Base-by-base conservation (phyloP, 1,284 basidiomycete species). In the Xerocomus subilludens region DNA sequence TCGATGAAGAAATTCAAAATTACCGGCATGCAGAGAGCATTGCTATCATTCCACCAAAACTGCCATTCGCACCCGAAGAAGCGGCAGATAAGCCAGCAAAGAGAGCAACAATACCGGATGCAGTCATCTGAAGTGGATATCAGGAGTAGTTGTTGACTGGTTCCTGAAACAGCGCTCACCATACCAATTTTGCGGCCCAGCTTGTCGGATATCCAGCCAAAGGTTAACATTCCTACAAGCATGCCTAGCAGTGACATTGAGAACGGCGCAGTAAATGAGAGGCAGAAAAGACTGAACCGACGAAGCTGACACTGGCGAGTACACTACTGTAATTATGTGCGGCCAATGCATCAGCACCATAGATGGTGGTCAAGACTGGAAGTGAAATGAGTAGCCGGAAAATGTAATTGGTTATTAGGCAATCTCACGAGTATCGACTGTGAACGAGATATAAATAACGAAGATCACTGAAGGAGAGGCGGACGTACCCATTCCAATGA, bases 141-240 rank as follows among this genome's bases (percentile, higher is more conserved):
- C 47, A 71, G 59, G 5, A 60, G 32, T 36, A 20, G 42, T 42
- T 42, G 59, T 35, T 30, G 30, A 32, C 32, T 21, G 32, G 20
- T 7, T 65, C 56, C n/a, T 51, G 55, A 49, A 18, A 56, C 32
- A 20, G 25, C 11, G 77, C 89, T 78, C 76, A 93, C 91, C 95
- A 96, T 96, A 72, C 96, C 95, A 79, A 92, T 93, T 81, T 97
- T 97, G 69, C 97, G 91, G 16, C 96, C 96, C 71, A 96, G 79
- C 82, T 93, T 94, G 83, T 98, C 97, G 16, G 94, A 94, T 71
- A 96, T 85, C 81, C 91, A 95, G 35, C 93, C 93, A 79, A 94
- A 94, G 49, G 82, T 76, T 70, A 94, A 82, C 93, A 94, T 94
- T 60, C 93, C 96, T n/a, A 96, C 87, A 56, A 98, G 86, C 23